Conservation (phyloP, 352 stramenopile genomes). For the Globisporangium acanthophoron region DNA sequence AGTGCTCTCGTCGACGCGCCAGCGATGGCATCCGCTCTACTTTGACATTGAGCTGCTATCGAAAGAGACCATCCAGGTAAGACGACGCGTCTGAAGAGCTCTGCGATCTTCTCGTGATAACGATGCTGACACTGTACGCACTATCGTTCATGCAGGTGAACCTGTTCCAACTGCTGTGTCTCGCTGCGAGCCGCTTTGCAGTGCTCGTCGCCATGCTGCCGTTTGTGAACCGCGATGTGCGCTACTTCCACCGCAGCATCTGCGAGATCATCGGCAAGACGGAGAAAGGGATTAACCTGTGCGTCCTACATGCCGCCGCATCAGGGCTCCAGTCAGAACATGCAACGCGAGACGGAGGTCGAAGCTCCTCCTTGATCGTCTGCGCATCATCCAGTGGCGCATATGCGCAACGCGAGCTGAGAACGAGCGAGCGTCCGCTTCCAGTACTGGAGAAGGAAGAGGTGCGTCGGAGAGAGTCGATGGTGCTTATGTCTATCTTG, state of each 20-base stretch:
- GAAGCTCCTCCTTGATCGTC: background rate
- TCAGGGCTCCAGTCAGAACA: too few relatives aligned
- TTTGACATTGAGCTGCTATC: constrained; percentile 42
- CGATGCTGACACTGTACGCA: background rate
- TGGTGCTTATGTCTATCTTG: background rate
- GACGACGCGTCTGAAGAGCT: too few relatives aligned
- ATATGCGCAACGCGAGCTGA: too few relatives aligned
- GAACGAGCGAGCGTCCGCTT: background rate
- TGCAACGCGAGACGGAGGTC: too few relatives aligned
- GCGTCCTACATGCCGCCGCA: constrained; percentile 6
- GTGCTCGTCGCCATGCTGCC: constrained; percentile 50
- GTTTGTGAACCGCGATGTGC: constrained; percentile 32
- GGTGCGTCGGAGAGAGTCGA: background rate
- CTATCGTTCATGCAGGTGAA: constrained; percentile 24
- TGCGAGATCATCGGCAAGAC: constrained; percentile 39
- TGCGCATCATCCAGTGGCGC: background rate
- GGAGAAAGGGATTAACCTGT: constrained; percentile 36
- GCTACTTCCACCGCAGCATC: constrained; percentile 36
- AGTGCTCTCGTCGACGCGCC: constrained; percentile 51
- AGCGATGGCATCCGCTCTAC: constrained; percentile 66
- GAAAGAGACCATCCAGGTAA: constrained; percentile 34
- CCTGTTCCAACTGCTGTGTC: constrained; percentile 48
- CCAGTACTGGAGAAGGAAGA: background rate
- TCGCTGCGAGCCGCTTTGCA: constrained; percentile 45
- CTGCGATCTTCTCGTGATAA: too few relatives aligned